Base-by-base conservation (phyloP, 768 basidiomycete genomes). In the Kwoniella shandongensis region DNA sequence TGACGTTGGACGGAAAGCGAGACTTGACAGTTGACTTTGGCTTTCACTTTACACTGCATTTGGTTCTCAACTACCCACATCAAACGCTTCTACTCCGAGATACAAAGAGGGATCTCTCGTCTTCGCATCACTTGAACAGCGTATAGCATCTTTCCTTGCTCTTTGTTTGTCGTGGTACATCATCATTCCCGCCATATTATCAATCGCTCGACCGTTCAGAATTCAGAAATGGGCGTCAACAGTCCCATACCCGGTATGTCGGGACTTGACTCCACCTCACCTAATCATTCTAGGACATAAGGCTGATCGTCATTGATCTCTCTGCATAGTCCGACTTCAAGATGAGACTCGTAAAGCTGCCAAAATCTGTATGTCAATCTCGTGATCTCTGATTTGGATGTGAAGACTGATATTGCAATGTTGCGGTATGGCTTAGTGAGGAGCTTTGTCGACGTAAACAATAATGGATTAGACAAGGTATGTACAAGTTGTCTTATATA, bases 311-410 rank as follows among this genome's bases (percentile, higher is more conserved):
- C 15, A 32, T 15, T 35, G 18, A 20, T 44, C 8, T 32, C 44
- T 8, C 44, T 36, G 29, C 35, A 17, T 81, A 85, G 73, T 79
- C 83, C 42, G 62, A 3, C 79, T 94, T 35, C 83, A 84, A 12
- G 91, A 88, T 54, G 91, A 96, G 78, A 91, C 89, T 69, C 76
- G 79, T 45, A 96, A 94, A 75, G 91, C 91, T 23, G 84, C 88
- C 8, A 89, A 86, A 70, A 96, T 92, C 57, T 86, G 90, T 89
- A 61, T 51, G 86, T 67, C n/a, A 13, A 18, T 18, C 11, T 6
- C 22, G 10, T 18, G 20, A 13, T 29, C 22, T 2, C 40, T 41
- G 11, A 11, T 22, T 18, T 20, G 32, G 12, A 7, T 5, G 50
- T 38, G 17, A 7, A 53, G 50, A 18, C 32, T 26, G n/a, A 6